These are phyloP conservation scores for Emericellopsis terricola DNA, from an alignment of 495 filamentous ascomycete genomes.

Conservation along the genomic window DNA sequence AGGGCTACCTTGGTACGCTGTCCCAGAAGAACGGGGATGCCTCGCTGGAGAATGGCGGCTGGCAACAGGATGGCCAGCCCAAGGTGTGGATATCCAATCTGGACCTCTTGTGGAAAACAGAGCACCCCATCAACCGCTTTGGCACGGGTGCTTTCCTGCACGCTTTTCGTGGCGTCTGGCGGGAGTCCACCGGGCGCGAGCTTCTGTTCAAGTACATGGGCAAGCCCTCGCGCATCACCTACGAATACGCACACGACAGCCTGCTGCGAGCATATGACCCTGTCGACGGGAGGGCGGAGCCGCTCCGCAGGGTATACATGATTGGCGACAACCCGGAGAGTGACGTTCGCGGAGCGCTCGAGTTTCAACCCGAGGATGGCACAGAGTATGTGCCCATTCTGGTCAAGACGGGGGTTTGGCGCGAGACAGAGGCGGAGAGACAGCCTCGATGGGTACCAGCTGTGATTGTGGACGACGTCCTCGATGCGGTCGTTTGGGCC, in stretches of 20 bases:
- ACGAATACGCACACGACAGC: constrained; percentile 60
- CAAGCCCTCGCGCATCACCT: constrained; percentile 64
- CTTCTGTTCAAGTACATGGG: constrained; percentile 56
- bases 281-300: constrained; percentile 8
- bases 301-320: constrained; percentile 69
- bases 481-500: constrained; percentile 22
- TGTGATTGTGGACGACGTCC: constrained; percentile 45
- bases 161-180: constrained; percentile 64
- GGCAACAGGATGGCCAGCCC: constrained; percentile 64
- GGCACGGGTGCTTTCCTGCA: constrained; percentile 86
- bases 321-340: constrained; percentile 92
- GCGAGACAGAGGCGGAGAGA: constrained; percentile 39
- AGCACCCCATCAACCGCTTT: constrained; percentile 68
- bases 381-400: constrained; percentile 67
- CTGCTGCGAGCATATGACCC: constrained; percentile 27
- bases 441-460: constrained; percentile 53
- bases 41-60: constrained; percentile 50
- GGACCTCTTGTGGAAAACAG: constrained; percentile 75
- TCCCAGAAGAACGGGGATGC: constrained; percentile 44
- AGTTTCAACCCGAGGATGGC: constrained; percentile 41
- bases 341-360: constrained; percentile 83
- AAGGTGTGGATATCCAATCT: constrained; percentile 71
- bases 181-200: constrained; percentile 47
- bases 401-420: constrained; percentile 71
- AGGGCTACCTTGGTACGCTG: constrained; percentile 61